Conservation (phyloP, 192 early-diverging fungal species). For the Pilobolus umbonatus region DNA sequence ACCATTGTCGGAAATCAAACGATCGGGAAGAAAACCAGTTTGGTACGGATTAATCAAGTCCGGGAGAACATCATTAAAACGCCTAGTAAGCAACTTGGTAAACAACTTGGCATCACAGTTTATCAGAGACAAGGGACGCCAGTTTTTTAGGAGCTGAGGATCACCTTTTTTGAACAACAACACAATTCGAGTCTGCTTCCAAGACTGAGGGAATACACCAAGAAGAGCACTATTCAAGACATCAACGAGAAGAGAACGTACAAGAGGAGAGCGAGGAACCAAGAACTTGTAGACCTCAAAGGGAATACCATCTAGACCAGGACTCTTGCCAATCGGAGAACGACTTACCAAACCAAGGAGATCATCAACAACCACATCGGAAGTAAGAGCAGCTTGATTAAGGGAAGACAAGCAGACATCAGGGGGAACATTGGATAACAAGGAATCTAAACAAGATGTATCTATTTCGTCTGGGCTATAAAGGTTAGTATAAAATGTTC, state of each 20-base stretch:
- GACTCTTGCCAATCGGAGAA: neutral
- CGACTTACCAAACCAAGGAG: neutral
- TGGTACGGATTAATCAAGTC: constrained; percentile 16
- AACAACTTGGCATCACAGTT: constrained; percentile 25
- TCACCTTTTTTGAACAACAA: constrained; percentile 30
- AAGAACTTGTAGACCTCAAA: neutral
- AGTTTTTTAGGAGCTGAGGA: constrained; percentile 11
- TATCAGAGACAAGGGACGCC: constrained; percentile 13
- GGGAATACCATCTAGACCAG: constrained; percentile 9
- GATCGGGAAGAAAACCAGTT: constrained; percentile 17
- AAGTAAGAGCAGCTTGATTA: too few species aligned
- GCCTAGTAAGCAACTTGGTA: neutral
- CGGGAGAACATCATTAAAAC: neutral
- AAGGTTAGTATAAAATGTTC: neutral
- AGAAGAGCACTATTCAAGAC: neutral
- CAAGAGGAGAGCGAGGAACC: neutral
- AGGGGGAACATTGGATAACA: neutral
- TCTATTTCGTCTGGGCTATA: neutral
- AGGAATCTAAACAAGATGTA: too few species aligned
- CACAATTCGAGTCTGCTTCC: constrained; percentile 14
- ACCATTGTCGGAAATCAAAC: constrained; percentile 18
- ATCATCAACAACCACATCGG: too few species aligned
- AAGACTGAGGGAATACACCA: neutral
- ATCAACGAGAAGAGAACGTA: neutral
- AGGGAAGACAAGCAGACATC: neutral